Evolutionary conservation across 2,329 filamentous ascomycete species (phyloP).

Genomic region (Aschersonia sp.): DNA sequence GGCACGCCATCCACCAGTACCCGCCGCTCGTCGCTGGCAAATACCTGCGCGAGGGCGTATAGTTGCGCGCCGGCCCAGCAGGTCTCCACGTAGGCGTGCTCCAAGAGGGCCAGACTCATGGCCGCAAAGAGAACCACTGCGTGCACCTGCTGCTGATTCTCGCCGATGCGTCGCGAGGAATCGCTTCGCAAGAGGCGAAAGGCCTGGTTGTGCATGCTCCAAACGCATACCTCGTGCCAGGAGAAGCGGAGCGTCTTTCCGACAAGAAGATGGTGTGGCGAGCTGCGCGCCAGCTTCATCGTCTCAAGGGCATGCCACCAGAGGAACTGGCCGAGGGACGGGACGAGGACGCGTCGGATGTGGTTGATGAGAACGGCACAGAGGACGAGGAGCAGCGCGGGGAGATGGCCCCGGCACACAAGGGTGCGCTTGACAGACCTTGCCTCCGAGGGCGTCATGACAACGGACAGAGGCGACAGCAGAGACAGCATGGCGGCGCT

Average conservation of each 20-base stretch:
- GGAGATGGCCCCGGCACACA: constrained; percentile 12
- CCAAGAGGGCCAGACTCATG: constrained; percentile 12
- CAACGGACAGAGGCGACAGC: background rate
- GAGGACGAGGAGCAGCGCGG: constrained; percentile 12
- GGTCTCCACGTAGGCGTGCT: constrained; percentile 14
- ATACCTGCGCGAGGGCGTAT: constrained; percentile 8
- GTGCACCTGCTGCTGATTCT: too few species aligned
- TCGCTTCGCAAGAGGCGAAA: background rate
- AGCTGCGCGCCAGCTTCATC: constrained; percentile 19
- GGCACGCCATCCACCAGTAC: constrained; percentile 4
- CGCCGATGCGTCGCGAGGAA: background rate
- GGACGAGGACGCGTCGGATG: constrained; percentile 17
- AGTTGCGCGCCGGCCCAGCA: constrained; percentile 13
- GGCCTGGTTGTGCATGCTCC: background rate
- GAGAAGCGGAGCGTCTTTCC: constrained; percentile 7
- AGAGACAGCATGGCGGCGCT: background rate
- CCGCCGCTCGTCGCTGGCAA: too few species aligned
- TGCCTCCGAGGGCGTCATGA: background rate
- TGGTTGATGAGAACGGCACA: constrained; percentile 24
- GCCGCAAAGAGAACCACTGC: constrained; percentile 8
- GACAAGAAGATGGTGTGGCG: constrained; percentile 20
- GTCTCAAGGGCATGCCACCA: constrained; percentile 16
- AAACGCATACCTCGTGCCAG: constrained; percentile 5
- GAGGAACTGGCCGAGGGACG: constrained; percentile 14
- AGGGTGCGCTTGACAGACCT: constrained; percentile 4